Conservation (phyloP, 1,284 basidiomycete genomes). For the Stygiomarasmius scandens region DNA sequence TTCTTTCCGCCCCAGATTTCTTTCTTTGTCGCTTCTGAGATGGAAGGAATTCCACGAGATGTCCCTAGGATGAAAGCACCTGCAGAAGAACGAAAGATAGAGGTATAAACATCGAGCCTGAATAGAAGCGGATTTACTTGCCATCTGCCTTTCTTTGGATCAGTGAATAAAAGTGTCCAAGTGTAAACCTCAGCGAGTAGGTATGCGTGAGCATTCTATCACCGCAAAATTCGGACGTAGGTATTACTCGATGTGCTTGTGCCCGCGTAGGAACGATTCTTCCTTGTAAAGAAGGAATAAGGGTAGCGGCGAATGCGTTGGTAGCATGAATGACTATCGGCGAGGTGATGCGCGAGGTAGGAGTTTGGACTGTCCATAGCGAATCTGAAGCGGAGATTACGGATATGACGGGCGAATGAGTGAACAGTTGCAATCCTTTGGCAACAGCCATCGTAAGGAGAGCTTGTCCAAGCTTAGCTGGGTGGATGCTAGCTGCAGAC, state of each 20-base stretch:
- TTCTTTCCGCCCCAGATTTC: slow-evolving; percentile 16
- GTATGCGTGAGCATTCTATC: slow-evolving; percentile 17
- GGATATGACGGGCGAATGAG: slow-evolving; percentile 16
- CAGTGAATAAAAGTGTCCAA: slow-evolving; percentile 20
- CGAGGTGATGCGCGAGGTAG: slow-evolving; percentile 16
- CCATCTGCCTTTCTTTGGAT: slow-evolving; percentile 19
- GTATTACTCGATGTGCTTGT: slow-evolving; percentile 18
- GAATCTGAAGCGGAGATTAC: slow-evolving; percentile 5
- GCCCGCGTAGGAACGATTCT: slow-evolving; percentile 16
- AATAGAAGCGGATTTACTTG: not conserved
- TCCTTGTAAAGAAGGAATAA: slow-evolving; percentile 13
- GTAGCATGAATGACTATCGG: slow-evolving; percentile 20
- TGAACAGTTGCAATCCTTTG: slow-evolving; percentile 17
- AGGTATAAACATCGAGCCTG: not conserved
- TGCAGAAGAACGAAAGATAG: not conserved
- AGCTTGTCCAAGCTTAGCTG: slow-evolving; percentile 19
- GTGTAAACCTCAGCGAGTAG: slow-evolving; percentile 18
- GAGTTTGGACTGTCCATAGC: slow-evolving; percentile 16
- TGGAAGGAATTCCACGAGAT: slow-evolving; percentile 18
- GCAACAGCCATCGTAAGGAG: slow-evolving; percentile 13
- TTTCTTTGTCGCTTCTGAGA: slow-evolving; percentile 8
- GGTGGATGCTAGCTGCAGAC: slow-evolving; percentile 18
- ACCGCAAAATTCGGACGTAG: slow-evolving; percentile 14
- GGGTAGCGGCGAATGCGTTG: slow-evolving; percentile 20
- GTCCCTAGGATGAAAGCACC: slow-evolving; percentile 18